Evolutionary conservation across 108 stramenopile genomes (phyloP), one percentile per base, ranked within the genome.

Genomic region (Craspedostauros australis): DNA sequence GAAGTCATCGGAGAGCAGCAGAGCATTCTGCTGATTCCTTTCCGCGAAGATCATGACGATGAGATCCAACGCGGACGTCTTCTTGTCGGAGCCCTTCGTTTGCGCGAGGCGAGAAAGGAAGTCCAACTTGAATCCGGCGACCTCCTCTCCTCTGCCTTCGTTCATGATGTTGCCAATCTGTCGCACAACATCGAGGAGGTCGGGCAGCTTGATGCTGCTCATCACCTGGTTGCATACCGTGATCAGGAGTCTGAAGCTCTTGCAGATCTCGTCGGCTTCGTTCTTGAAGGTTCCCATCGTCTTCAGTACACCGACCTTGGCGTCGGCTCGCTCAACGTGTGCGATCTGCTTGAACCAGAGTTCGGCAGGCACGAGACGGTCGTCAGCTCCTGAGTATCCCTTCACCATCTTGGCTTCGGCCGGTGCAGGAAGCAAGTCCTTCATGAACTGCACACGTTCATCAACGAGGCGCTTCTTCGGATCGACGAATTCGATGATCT

Each of bases 81-180:
- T 95, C 37, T 86, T 80, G 65, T 98, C 97, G 20, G 73, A 56
- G 15, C 92, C 91, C 61, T 98, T 98, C 29, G 95, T 96, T 55
- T 91, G 80, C 16, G 86, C 80, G 5, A 98, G 70, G 48, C 86
- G 81, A 2, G 94, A 61, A 27, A 98, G 70, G 28, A 88, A 89
- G 51, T 96, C 97, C 34, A 98, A 80, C 43, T 91, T 94, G 76
- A 96, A 96, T 4, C 95, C 97, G 29, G 69, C 79, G 14, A 91
- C 86, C 9, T 75, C 78, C 45, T 87, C 87, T 52, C 80, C 72
- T 6, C 72, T 65, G n/a, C 92, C 93, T 40, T 89, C 77, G 55
- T 94, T 96, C 89, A 96, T 84, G 21, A 82, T 66, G 69, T 96
- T 96, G 31, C 95, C 95, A 18, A 94, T 88, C 41, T 82, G 76